These are phyloP conservation scores for Penstemon barbatus DNA, from an alignment of 257 asterid species.

Conservation along the genomic window DNA sequence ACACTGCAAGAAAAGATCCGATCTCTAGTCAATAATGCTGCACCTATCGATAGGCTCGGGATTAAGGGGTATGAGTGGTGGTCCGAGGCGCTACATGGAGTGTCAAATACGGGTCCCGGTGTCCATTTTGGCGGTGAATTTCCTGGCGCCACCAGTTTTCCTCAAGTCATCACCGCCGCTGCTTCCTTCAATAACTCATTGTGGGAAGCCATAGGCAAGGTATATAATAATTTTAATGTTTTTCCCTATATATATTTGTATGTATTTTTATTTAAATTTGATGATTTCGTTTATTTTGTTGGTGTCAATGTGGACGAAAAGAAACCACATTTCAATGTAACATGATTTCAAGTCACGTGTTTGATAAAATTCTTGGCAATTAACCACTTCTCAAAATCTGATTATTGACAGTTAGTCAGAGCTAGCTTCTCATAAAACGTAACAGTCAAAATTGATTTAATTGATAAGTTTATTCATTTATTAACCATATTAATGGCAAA, in stretches of 20 bases:
- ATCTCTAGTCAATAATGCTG: slow-evolving; percentile 75
- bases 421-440: background rate
- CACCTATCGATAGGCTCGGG: slow-evolving; percentile 70
- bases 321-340: slow-evolving; percentile 11
- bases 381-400: slow-evolving; percentile 4
- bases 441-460: background rate
- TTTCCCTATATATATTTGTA: background rate
- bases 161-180: slow-evolving; percentile 86
- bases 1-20: slow-evolving; percentile 70
- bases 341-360: slow-evolving; percentile 23
- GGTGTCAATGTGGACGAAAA: slow-evolving; percentile 23
- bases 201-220: slow-evolving; percentile 92
- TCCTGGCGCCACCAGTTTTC: slow-evolving; percentile 89
- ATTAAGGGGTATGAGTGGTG: slow-evolving; percentile 90
- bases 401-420: background rate
- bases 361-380: background rate
- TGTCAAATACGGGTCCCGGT: slow-evolving; percentile 78
- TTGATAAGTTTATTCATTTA: background rate
- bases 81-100: slow-evolving; percentile 97
- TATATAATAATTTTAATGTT: background rate
- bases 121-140: slow-evolving; percentile 63
- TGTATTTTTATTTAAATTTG: background rate
- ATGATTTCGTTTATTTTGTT: background rate
- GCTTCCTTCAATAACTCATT: slow-evolving; percentile 74
- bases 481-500: background rate